These are phyloP conservation scores for Aleurites moluccanus DNA, from an alignment of 441 rosid genomes.

Conservation along the genomic window DNA sequence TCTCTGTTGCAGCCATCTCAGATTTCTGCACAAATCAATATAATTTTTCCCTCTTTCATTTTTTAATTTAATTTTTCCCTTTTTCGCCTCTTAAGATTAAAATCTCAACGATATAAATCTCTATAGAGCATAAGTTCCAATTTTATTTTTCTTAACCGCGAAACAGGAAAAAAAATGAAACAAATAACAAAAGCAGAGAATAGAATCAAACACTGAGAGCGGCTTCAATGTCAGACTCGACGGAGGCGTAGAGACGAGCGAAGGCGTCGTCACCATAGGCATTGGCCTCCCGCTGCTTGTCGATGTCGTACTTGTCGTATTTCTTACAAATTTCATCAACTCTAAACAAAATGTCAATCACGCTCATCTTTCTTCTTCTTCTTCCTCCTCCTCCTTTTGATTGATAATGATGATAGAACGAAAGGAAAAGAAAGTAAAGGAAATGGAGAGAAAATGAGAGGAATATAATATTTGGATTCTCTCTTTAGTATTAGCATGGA, in stretches of 20 bases:
- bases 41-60: no score
- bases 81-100: no score
- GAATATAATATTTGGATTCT: not conserved
- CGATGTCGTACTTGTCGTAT: constrained; percentile 84
- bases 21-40: constrained; percentile 50
- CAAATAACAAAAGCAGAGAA: not conserved
- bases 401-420: constrained; percentile 1
- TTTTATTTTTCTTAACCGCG: not conserved
- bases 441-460: constrained; percentile 1
- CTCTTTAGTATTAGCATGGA: constrained; percentile 21
- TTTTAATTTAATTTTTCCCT: no score
- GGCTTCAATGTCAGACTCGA: constrained; percentile 72
- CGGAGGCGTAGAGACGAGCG: constrained; percentile 62
- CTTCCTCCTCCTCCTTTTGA: not conserved
- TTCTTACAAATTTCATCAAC: constrained; percentile 91
- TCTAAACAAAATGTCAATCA: constrained; percentile 79
- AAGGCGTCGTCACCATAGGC: constrained; percentile 85
- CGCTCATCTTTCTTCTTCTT: constrained; percentile 55
- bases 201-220: constrained; percentile 49
- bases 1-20: constrained; percentile 65
- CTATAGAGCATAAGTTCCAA: no score
- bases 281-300: constrained; percentile 68
- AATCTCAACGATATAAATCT: no score
- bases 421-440: not conserved
- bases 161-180: no score